phyloP scores from a whole-genome alignment of 208 protist species.

The Trichomonas vaginalis region DNA sequence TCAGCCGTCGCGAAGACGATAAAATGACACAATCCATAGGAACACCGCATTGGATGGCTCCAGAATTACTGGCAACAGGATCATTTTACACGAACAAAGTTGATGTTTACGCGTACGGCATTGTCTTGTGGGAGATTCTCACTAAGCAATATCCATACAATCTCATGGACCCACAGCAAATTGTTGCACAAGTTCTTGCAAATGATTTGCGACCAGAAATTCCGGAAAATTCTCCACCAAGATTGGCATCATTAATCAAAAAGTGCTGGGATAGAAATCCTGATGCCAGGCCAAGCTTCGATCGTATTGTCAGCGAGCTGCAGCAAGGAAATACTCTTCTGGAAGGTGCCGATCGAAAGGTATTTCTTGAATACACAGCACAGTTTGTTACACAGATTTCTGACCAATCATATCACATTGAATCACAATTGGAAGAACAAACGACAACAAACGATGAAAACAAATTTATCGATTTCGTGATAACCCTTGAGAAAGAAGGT shows the following conservation, averaged over 20 bases:
- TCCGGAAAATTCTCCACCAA: background rate
- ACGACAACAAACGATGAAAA: background rate
- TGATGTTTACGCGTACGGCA: constrained; percentile 5
- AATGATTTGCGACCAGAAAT: background rate
- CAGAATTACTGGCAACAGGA: background rate
- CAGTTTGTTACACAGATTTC: background rate
- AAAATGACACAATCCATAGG: background rate
- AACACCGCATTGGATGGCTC: constrained; percentile 1
- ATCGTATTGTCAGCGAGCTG: background rate
- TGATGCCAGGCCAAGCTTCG: background rate
- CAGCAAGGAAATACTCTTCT: background rate
- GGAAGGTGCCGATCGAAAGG: background rate
- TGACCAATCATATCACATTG: background rate
- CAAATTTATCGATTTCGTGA: background rate
- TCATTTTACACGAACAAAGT: background rate
- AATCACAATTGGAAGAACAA: background rate
- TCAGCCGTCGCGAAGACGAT: background rate
- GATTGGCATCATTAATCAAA: background rate
- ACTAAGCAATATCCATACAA: background rate
- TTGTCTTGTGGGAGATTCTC: background rate
- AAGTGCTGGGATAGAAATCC: background rate
- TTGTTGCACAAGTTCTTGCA: background rate
- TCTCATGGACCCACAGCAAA: background rate
- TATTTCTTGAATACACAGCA: background rate
- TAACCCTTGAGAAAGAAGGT: background rate